A percentile compares a stretch with the other conserved stretches of the same genome.
These are phyloP conservation scores for Phytophthora parvispora DNA, from an alignment of 352 stramenopile species.

Conservation along the genomic window DNA sequence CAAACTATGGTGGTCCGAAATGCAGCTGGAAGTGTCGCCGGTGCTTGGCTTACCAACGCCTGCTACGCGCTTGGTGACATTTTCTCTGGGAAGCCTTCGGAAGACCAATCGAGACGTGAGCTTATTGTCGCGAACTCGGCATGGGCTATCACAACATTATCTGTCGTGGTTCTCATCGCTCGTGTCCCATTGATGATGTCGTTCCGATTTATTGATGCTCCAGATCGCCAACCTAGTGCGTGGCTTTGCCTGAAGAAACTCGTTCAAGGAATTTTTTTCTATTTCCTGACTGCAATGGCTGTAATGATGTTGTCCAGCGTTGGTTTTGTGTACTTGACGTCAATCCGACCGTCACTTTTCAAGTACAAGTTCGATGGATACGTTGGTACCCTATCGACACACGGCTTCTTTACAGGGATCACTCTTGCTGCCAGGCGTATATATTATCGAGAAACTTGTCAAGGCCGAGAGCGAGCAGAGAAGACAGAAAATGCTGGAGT, in stretches of 20 bases:
- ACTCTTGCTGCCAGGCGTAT: not conserved
- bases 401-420: slow-evolving; percentile 9
- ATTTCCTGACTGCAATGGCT: not conserved
- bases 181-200: not conserved
- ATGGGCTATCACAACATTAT: not conserved
- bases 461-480: not conserved
- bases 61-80: not conserved
- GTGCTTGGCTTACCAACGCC: not conserved
- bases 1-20: not conserved
- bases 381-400: not conserved
- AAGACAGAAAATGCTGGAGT: not conserved
- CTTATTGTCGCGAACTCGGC: not conserved
- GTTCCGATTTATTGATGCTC: not conserved
- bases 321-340: slow-evolving; percentile 2
- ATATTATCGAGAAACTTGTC: slow-evolving; percentile 17
- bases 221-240: not conserved
- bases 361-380: slow-evolving; percentile 18
- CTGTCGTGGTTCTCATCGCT: not conserved
- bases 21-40: not conserved
- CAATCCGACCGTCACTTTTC: not conserved
- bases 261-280: not conserved
- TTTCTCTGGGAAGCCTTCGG: not conserved
- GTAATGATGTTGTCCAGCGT: not conserved
- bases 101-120: not conserved
- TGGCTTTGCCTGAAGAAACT: slow-evolving; percentile 2